phyloP scores from a whole-genome alignment of 2,329 filamentous ascomycete species.

The Leptographium procerum region DNA sequence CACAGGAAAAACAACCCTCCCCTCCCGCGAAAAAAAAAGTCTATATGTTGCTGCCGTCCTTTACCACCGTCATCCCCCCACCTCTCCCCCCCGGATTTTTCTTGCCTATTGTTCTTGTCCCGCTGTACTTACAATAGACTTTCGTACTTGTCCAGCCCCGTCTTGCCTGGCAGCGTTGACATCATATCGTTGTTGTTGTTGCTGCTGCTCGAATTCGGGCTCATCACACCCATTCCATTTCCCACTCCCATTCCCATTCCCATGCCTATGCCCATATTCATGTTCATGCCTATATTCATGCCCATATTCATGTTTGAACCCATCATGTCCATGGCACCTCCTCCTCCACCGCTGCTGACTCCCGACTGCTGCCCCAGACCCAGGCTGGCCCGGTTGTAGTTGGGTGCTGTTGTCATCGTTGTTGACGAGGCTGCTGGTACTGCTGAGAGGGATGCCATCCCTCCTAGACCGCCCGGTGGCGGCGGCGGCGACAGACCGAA shows the following conservation, averaged over 20 bases:
- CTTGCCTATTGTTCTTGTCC: background rate
- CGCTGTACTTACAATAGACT: slow-evolving; percentile 42
- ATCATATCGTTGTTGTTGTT: slow-evolving; percentile 14
- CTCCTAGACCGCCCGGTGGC: too few species aligned
- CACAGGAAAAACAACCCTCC: too few species aligned
- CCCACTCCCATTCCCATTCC: slow-evolving; percentile 12
- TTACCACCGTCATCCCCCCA: too few species aligned
- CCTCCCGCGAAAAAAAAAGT: too few species aligned
- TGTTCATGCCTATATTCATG: slow-evolving; percentile 15
- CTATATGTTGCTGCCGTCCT: background rate
- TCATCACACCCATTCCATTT: slow-evolving; percentile 13
- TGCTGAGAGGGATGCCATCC: slow-evolving; percentile 1
- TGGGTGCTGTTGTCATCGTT: background rate
- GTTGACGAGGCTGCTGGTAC: background rate
- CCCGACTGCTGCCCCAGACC: slow-evolving; percentile 8
- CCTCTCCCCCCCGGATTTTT: too few species aligned
- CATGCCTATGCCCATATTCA: slow-evolving; percentile 14
- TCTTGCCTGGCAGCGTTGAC: slow-evolving; percentile 25
- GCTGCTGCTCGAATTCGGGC: slow-evolving; percentile 19
- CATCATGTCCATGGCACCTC: slow-evolving; percentile 1
- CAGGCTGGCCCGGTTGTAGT: slow-evolving; percentile 5
- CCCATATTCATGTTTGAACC: slow-evolving; percentile 16
- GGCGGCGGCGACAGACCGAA: slow-evolving; percentile 40
- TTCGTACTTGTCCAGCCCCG: slow-evolving; percentile 56
- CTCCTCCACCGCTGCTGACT: background rate